Conservation (phyloP, 305 asterid species). For the Salvia sclarea region DNA sequence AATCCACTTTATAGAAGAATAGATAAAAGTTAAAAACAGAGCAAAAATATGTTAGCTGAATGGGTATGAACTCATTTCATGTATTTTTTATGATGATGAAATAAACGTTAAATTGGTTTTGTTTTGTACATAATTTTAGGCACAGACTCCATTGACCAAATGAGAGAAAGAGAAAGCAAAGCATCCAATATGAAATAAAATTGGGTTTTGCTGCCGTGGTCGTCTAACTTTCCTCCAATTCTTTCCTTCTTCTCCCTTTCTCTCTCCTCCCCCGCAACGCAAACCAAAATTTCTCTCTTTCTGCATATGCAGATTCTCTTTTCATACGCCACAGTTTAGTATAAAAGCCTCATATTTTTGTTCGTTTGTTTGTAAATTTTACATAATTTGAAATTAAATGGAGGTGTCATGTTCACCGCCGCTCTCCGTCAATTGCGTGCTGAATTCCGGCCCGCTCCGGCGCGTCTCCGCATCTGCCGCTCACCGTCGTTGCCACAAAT, state of each 20-base stretch:
- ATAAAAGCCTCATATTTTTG: not conserved
- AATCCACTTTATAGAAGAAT: not conserved
- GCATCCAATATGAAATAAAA: not conserved
- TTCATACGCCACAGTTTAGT: not conserved
- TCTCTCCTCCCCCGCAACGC: not conserved
- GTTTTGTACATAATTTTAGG: not conserved
- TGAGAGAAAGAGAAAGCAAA: not conserved
- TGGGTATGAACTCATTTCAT: not conserved
- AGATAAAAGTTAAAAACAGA: not conserved
- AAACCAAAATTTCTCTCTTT: constrained; percentile 5
- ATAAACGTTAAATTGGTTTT: not conserved
- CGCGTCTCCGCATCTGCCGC: constrained; percentile 40
- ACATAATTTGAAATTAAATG: constrained; percentile 37
- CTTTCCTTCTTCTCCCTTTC: constrained; percentile 21
- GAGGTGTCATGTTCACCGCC: constrained; percentile 78
- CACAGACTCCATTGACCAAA: constrained; percentile 11
- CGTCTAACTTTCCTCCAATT: constrained; percentile 39
- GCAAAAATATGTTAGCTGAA: not conserved
- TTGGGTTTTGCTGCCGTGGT: constrained; percentile 33
- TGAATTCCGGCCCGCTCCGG: constrained; percentile 45
- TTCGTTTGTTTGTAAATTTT: not conserved
- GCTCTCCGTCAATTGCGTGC: constrained; percentile 55
- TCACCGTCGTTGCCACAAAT: constrained; percentile 40
- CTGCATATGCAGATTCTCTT: not conserved
- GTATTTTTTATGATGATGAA: not conserved